These are phyloP conservation scores for Phialemonium atrogriseum DNA, from an alignment of 2,329 filamentous ascomycete species.

Conservation along the genomic window DNA sequence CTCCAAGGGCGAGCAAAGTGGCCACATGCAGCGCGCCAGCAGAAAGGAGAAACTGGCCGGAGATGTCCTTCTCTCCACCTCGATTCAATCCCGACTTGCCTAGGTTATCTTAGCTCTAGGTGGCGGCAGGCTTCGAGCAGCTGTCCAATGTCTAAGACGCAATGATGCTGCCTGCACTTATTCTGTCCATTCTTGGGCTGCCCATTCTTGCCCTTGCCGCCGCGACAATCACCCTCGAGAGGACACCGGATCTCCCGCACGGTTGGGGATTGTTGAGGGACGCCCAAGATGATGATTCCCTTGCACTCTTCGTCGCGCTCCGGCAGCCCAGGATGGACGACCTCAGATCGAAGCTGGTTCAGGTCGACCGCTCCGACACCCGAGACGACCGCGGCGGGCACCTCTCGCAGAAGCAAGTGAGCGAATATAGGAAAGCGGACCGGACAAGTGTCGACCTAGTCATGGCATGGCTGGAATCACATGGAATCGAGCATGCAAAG, in stretches of 20 bases:
- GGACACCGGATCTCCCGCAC: conserved; percentile 11
- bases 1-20: no score
- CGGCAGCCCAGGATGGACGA: conserved; percentile 19
- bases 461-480: conserved; percentile 30
- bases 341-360: conserved; percentile 18
- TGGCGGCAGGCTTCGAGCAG: no score
- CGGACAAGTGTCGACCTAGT: conserved; percentile 26
- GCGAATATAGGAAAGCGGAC: conserved; percentile 25
- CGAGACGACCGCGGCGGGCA: conserved; percentile 18
- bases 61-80: no score
- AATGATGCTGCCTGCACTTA: conserved; percentile 8
- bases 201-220: conserved; percentile 5
- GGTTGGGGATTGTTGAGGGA: conserved; percentile 18
- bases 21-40: no score
- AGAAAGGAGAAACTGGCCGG: no score
- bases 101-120: no score
- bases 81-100: no score
- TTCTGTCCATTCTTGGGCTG: conserved; percentile 8
- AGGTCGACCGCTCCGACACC: conserved; percentile 12
- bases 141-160: no score
- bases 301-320: conserved; percentile 19
- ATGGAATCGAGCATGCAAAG: conserved; percentile 24
- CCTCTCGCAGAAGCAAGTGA: conserved; percentile 27
- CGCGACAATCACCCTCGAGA: conserved; percentile 13
- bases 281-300: conserved; percentile 16